A percentile compares a stretch with the other conserved stretches of the same genome.
These are phyloP conservation scores for Penicillium robsamsonii DNA, from an alignment of 495 filamentous ascomycete genomes.

Conservation along the genomic window DNA sequence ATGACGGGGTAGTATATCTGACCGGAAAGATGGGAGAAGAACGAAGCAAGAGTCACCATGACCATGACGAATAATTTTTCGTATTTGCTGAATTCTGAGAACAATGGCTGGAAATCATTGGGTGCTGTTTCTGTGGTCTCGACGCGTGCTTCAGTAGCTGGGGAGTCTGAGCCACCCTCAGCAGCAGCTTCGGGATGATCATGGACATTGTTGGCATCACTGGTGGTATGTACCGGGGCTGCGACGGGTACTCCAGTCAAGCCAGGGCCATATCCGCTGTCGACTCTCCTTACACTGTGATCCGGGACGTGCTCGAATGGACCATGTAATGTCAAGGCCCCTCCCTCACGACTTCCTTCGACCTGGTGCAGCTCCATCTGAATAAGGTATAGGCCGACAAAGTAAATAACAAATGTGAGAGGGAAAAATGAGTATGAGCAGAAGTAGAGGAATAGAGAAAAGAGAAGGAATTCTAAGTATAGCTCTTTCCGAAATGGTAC, in stretches of 20 bases:
- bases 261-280: background rate
- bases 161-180: background rate
- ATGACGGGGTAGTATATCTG: slow-evolving; percentile 75
- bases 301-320: background rate
- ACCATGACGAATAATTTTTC: slow-evolving; percentile 59
- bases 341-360: background rate
- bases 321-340: background rate
- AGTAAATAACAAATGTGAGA: background rate
- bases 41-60: slow-evolving; percentile 51
- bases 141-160: slow-evolving; percentile 7
- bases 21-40: slow-evolving; percentile 60
- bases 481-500: background rate
- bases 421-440: background rate
- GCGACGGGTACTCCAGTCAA: background rate
- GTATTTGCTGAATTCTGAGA: slow-evolving; percentile 56
- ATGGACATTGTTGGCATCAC: background rate
- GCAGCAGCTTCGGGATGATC: background rate
- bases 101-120: background rate
- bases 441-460: background rate
- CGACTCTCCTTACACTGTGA: background rate
- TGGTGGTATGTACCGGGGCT: background rate
- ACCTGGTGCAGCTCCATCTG: background rate
- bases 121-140: background rate
- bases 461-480: background rate
- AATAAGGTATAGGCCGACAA: background rate